Evolutionary conservation across 192 early-diverging fungal species (phyloP).

Genomic region (Backusella luteola): DNA sequence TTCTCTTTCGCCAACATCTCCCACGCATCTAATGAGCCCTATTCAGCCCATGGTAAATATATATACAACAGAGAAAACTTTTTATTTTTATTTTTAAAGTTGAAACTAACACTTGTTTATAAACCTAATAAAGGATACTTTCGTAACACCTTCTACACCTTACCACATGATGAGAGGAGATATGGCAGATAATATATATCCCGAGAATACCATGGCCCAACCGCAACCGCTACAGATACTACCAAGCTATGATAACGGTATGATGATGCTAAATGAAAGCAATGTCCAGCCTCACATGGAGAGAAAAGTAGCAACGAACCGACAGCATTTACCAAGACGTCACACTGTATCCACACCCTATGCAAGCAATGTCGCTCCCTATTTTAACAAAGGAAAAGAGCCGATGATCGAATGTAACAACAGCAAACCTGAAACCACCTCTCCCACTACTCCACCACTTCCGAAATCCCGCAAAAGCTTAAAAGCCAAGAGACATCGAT

Average conservation of each 20-base stretch:
- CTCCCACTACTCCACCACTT: not conserved
- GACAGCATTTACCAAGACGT: conserved; percentile 19
- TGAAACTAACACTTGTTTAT: conserved; percentile 3
- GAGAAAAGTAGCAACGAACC: not conserved
- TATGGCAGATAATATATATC: conserved; percentile 5
- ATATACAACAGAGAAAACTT: not conserved
- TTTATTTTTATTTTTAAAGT: not conserved
- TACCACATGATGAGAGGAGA: conserved; percentile 10
- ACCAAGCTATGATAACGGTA: not conserved
- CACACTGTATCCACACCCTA: conserved; percentile 32
- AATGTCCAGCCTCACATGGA: not conserved
- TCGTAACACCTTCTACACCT: conserved; percentile 3
- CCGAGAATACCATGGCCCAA: not conserved
- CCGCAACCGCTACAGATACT: not conserved
- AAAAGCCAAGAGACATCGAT: conserved; percentile 18
- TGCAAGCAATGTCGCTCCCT: not conserved
- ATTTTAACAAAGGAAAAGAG: conserved; percentile 15
- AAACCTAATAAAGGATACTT: conserved; percentile 6
- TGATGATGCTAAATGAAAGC: not conserved
- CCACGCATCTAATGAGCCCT: conserved; percentile 4
- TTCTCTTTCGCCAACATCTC: not conserved
- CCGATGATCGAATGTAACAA: conserved; percentile 10
- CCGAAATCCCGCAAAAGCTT: conserved; percentile 4
- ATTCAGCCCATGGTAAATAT: conserved; percentile 11
- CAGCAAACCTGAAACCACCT: not conserved